A percentile compares a stretch with the other conserved stretches of the same genome.
These are phyloP conservation scores for Wolfiporia cocos DNA, from an alignment of 1,284 basidiomycete species.

Conservation along the genomic window DNA sequence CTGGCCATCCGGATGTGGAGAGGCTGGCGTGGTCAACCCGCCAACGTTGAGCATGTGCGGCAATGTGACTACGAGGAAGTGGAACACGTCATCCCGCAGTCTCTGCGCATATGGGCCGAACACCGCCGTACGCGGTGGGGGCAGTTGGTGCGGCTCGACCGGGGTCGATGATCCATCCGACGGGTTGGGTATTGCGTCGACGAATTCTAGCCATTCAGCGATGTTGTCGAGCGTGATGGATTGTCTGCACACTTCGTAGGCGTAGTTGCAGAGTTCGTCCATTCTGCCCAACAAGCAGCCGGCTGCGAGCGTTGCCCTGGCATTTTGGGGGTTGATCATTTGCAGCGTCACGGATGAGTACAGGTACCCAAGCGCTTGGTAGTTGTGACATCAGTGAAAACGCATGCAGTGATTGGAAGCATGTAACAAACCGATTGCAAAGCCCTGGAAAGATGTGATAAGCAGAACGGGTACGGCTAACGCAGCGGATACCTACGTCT, in stretches of 20 bases:
- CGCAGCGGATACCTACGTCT: constrained; percentile 50
- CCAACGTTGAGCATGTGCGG: constrained; percentile 48
- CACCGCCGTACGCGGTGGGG: constrained; percentile 41
- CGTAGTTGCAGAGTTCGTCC: constrained; percentile 73
- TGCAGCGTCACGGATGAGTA: constrained; percentile 69
- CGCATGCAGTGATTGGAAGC: constrained; percentile 6
- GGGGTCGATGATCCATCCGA: constrained; percentile 52
- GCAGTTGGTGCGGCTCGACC: constrained; percentile 30
- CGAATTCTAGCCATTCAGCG: constrained; percentile 70
- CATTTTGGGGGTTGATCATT: constrained; percentile 68
- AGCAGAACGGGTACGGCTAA: not conserved
- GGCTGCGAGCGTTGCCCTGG: constrained; percentile 76
- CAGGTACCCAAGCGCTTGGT: constrained; percentile 69
- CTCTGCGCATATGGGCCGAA: constrained; percentile 68
- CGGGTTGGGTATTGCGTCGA: constrained; percentile 47
- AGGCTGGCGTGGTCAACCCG: constrained; percentile 21
- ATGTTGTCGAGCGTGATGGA: constrained; percentile 73
- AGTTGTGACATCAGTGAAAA: constrained; percentile 1
- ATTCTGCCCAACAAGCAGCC: constrained; percentile 79
- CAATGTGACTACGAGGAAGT: constrained; percentile 70
- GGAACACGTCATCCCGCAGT: constrained; percentile 66
- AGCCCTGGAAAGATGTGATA: constrained; percentile 41
- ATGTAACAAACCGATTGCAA: constrained; percentile 57
- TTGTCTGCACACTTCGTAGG: constrained; percentile 72
- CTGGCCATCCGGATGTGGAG: constrained; percentile 30